Conservation (phyloP, 306 rosid genomes). For the Citrullus colocynthis region DNA sequence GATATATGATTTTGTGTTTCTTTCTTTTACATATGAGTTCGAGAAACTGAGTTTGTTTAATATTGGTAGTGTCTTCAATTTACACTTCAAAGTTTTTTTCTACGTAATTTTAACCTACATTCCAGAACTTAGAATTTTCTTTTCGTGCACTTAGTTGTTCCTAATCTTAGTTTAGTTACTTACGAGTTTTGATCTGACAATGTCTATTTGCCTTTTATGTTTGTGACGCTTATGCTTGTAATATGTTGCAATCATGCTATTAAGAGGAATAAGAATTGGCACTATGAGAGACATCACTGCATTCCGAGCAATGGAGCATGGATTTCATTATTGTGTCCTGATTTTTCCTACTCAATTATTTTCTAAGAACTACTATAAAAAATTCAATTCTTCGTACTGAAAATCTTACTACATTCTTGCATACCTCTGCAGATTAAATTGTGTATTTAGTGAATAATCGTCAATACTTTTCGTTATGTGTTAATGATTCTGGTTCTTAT, state of each 20-base stretch:
- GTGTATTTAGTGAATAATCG: not conserved
- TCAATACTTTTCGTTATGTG: not conserved
- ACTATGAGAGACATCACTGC: not conserved
- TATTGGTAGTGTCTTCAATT: not conserved
- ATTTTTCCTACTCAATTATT: not conserved
- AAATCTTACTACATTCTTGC: not conserved
- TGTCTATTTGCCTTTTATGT: not conserved
- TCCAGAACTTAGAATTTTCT: not conserved
- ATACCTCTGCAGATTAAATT: not conserved
- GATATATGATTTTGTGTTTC: not conserved
- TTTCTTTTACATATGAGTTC: not conserved
- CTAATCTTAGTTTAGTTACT: not conserved
- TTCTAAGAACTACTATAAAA: not conserved
- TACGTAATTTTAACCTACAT: not conserved
- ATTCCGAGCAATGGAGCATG: not conserved
- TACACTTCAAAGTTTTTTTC: not conserved
- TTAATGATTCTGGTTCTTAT: slow-evolving; percentile 13
- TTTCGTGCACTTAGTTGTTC: not conserved
- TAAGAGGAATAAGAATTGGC: not conserved
- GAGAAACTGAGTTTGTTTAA: not conserved
- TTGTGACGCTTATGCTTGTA: not conserved
- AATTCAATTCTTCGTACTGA: not conserved
- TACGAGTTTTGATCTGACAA: not conserved
- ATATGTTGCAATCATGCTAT: not conserved
- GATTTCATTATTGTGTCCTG: not conserved